Evolutionary conservation across 1,284 basidiomycete genomes (phyloP), one percentile per base, ranked within the genome.

Genomic region (Marasmius oreades): DNA sequence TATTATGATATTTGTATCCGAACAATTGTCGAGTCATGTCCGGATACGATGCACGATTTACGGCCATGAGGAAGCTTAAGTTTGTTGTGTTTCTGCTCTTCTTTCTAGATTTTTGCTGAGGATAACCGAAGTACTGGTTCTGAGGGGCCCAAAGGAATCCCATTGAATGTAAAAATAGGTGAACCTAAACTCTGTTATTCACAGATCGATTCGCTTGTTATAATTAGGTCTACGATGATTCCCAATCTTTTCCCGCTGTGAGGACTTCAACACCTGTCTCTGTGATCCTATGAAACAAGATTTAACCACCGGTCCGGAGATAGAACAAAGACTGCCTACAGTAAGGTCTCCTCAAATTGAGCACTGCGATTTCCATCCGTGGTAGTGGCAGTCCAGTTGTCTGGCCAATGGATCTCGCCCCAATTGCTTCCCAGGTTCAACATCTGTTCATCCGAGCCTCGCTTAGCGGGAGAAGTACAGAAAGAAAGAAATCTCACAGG

Each of bases 361-460:
- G 95, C 95, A 61, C 90, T 94, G 59, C 81, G 79, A 69, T 90
- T 89, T 28, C 95, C 95, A 71, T 98, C 95, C 2, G 80, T 71
- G 2, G 95, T 98, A 18, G 91, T 92, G 0, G 94, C 93, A 2
- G 95, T 98, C 95, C 95, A 98, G 66, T 92, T 86, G 69, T 93
- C 91, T 23, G 88, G 87, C 92, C 92, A 93, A 69, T 93, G 91
- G 14, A 86, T 76, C 53, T 85, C 80, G 45, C 80, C 80, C 84
- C 83, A 86, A 62, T 79, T 82, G 31, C 79, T 79, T 5, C 94
- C 95, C 24, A 93, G 70, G 72, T 96, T 97, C 65, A 97, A 88
- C 95, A 98, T 98, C 88, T 93, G 63, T 36, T 55, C 39, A 55
- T 46, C 42, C 7, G 53, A 52, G 52, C 46, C 33, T 22, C 53